A percentile compares a stretch with the other conserved stretches of the same genome.
phyloP scores from a whole-genome alignment of 768 basidiomycete species.

The Boletus sensibilis region DNA sequence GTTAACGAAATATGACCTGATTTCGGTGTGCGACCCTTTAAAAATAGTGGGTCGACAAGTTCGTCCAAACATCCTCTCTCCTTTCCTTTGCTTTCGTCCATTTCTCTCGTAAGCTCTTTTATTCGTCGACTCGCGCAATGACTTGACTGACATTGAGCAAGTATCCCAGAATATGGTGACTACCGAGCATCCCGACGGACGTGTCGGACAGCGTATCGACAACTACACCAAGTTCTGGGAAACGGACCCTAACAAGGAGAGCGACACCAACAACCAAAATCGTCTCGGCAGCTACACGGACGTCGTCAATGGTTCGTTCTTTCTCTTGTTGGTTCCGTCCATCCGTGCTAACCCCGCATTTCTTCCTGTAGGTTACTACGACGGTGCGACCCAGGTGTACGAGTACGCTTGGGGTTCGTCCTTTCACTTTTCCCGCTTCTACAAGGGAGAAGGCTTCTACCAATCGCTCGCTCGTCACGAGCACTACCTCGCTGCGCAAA shows the following conservation, averaged over 20 bases:
- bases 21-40: slow-evolving; percentile 12
- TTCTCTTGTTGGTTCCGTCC: background rate
- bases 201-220: slow-evolving; percentile 65
- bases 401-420: slow-evolving; percentile 91
- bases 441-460: slow-evolving; percentile 79
- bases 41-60: slow-evolving; percentile 5
- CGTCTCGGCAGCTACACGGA: slow-evolving; percentile 84
- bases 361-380: slow-evolving; percentile 77
- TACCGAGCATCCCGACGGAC: slow-evolving; percentile 50
- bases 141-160: background rate
- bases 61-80: background rate
- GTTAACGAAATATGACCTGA: slow-evolving; percentile 17
- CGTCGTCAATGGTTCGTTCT: slow-evolving; percentile 80
- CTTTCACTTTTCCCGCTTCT: slow-evolving; percentile 98
- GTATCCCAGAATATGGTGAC: slow-evolving; percentile 9
- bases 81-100: background rate
- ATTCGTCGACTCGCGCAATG: background rate
- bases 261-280: slow-evolving; percentile 60
- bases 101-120: background rate
- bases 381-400: slow-evolving; percentile 93
- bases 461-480: slow-evolving; percentile 86
- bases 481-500: slow-evolving; percentile 91
- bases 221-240: slow-evolving; percentile 94
- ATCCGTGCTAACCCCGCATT: background rate
- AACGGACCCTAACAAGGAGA: slow-evolving; percentile 72